phyloP scores from a whole-genome alignment of 306 rosid species.

The Citrullus colocynthis region DNA sequence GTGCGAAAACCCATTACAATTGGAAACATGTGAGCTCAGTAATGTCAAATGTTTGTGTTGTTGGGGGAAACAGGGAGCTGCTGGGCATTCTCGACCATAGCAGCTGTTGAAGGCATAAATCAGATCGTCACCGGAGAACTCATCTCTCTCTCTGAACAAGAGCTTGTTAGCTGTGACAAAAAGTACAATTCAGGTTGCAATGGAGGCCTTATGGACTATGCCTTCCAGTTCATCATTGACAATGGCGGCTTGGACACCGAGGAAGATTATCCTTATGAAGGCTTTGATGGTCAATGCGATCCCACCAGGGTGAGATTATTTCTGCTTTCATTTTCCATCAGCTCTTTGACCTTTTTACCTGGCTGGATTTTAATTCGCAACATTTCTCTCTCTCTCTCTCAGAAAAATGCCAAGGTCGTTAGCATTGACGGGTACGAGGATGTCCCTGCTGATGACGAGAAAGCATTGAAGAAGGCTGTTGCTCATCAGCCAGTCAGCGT shows the following conservation, averaged over 20 bases:
- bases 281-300: slow-evolving; percentile 41
- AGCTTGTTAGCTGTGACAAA: slow-evolving; percentile 74
- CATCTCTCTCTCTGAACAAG: slow-evolving; percentile 78
- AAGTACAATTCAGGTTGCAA: slow-evolving; percentile 58
- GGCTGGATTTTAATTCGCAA: neutral
- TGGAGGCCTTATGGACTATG: slow-evolving; percentile 88
- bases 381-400: neutral
- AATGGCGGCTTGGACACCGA: slow-evolving; percentile 92
- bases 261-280: slow-evolving; percentile 68
- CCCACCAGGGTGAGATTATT: slow-evolving; percentile 25
- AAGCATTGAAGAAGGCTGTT: slow-evolving; percentile 37
- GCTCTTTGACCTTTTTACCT: neutral
- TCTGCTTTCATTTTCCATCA: neutral
- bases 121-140: slow-evolving; percentile 59
- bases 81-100: slow-evolving; percentile 90
- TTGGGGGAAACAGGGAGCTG: slow-evolving; percentile 56
- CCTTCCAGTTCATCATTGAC: slow-evolving; percentile 60
- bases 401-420: slow-evolving; percentile 55
- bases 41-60: neutral
- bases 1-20: neutral
- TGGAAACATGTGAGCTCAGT: neutral
- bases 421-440: slow-evolving; percentile 72
- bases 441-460: slow-evolving; percentile 51
- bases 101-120: slow-evolving; percentile 78
- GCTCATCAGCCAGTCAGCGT: slow-evolving; percentile 53